phyloP scores from a whole-genome alignment of 2,329 filamentous ascomycete genomes.

The Stenocarpella maydis region DNA sequence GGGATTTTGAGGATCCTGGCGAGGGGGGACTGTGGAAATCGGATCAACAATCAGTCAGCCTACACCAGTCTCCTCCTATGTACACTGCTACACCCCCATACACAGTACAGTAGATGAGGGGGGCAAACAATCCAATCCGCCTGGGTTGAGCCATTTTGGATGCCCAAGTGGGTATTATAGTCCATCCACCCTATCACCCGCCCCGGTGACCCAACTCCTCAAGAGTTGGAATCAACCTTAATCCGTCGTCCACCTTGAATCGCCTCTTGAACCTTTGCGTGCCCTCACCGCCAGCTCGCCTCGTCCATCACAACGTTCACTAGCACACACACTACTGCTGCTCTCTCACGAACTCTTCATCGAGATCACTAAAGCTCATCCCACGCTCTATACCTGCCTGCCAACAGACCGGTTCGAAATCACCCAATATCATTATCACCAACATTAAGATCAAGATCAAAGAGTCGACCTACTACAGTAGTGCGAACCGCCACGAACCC shows the following conservation, averaged over 20 bases:
- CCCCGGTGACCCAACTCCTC: conserved; percentile 16
- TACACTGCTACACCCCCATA: neutral
- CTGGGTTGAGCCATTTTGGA: conserved; percentile 33
- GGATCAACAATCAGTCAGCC: neutral
- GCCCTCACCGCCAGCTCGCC: conserved; percentile 30
- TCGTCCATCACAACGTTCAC: conserved; percentile 14
- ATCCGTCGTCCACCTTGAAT: conserved; percentile 26
- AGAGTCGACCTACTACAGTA: conserved; percentile 2
- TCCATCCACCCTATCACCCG: conserved; percentile 28
- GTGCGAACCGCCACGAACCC: conserved; percentile 33
- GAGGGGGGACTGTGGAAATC: conserved; percentile 6
- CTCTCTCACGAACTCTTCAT: conserved; percentile 32
- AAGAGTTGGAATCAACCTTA: conserved; percentile 26
- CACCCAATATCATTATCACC: conserved; percentile 25
- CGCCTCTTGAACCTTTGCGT: conserved; percentile 22
- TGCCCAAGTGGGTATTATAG: conserved; percentile 36
- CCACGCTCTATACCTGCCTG: conserved; percentile 2
- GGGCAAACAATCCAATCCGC: conserved; percentile 28
- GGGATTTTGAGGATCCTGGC: conserved; percentile 17
- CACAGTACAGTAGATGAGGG: neutral
- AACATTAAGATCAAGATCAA: conserved; percentile 24
- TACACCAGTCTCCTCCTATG: neutral
- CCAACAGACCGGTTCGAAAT: neutral
- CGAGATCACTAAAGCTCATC: conserved; percentile 28
- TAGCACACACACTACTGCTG: conserved; percentile 27